These are phyloP conservation scores for Epichloe scottii DNA, from an alignment of 2,329 filamentous ascomycete genomes.

Conservation along the genomic window DNA sequence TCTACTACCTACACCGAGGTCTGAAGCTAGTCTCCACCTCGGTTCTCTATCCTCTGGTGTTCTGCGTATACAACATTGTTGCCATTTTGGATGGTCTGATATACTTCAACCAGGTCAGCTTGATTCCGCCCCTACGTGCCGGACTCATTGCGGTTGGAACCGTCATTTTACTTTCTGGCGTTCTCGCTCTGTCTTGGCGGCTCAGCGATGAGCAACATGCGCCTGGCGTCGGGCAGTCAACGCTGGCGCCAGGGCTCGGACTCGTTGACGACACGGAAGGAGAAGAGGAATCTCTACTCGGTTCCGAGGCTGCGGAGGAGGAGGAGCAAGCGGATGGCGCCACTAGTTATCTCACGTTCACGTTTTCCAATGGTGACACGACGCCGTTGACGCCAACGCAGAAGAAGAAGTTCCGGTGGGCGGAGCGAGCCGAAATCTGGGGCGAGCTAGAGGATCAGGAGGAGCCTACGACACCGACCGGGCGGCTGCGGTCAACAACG, in stretches of 20 bases:
- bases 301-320: constrained; percentile 30
- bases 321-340: constrained; percentile 30
- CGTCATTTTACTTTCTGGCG: constrained; percentile 70
- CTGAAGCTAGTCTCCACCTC: constrained; percentile 92
- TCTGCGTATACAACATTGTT: constrained; percentile 98
- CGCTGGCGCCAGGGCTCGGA: constrained; percentile 70
- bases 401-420: constrained; percentile 41
- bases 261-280: constrained; percentile 58
- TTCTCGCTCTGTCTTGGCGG: constrained; percentile 87
- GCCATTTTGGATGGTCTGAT: constrained; percentile 95
- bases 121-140: constrained; percentile 63
- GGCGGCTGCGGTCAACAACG: constrained; percentile 35
- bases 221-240: constrained; percentile 49
- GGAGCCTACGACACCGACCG: constrained; percentile 26
- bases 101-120: constrained; percentile 82
- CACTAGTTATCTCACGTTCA: constrained; percentile 36
- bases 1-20: constrained; percentile 90
- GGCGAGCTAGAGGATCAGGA: constrained; percentile 71
- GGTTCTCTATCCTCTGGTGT: constrained; percentile 90
- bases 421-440: constrained; percentile 74
- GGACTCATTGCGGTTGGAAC: constrained; percentile 79
- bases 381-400: constrained; percentile 18
- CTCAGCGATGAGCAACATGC: constrained; percentile 64
- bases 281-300: constrained; percentile 44
- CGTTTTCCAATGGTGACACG: constrained; percentile 23